Evolutionary conservation across 2,329 filamentous ascomycete species (phyloP).

Genomic region (Sclerotinia spermophila): DNA sequence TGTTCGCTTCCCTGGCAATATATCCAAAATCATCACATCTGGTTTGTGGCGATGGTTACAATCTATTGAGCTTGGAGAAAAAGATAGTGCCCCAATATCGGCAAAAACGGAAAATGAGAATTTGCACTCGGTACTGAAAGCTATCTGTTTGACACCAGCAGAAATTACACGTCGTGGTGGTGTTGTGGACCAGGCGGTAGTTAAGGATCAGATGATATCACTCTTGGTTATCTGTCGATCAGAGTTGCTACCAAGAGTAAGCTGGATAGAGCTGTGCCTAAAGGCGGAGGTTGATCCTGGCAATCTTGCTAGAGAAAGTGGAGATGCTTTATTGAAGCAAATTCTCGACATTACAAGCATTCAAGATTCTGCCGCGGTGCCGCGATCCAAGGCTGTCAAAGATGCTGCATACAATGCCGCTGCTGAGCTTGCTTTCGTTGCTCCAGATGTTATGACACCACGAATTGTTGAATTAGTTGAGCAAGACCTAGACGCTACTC

Average conservation of each 20-base stretch:
- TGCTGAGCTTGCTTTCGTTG: conserved; percentile 89
- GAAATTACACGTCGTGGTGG: conserved; percentile 45
- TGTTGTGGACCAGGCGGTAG: conserved; percentile 44
- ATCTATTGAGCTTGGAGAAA: conserved; percentile 65
- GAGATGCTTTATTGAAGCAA: conserved; percentile 63
- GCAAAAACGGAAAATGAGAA: conserved; percentile 62
- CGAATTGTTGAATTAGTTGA: conserved; percentile 71
- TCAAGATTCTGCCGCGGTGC: conserved; percentile 42
- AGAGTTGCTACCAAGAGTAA: conserved; percentile 71
- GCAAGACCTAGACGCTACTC: conserved; percentile 66
- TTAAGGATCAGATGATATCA: conserved; percentile 70
- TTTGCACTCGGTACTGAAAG: conserved; percentile 57
- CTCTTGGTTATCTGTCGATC: conserved; percentile 75
- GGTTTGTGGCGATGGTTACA: conserved; percentile 80
- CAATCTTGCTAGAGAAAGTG: conserved; percentile 61
- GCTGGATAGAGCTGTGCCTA: conserved; percentile 88
- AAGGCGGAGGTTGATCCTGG: conserved; percentile 80
- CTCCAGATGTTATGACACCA: conserved; percentile 76
- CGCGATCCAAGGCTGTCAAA: conserved; percentile 47
- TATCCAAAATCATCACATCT: conserved; percentile 61
- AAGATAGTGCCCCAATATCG: conserved; percentile 66
- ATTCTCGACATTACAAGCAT: conserved; percentile 52
- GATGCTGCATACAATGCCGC: conserved; percentile 78
- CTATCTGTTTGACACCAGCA: conserved; percentile 60
- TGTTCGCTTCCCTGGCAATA: conserved; percentile 50